phyloP scores from a whole-genome alignment of 192 early-diverging fungal genomes.

The Pilaira anomala region DNA sequence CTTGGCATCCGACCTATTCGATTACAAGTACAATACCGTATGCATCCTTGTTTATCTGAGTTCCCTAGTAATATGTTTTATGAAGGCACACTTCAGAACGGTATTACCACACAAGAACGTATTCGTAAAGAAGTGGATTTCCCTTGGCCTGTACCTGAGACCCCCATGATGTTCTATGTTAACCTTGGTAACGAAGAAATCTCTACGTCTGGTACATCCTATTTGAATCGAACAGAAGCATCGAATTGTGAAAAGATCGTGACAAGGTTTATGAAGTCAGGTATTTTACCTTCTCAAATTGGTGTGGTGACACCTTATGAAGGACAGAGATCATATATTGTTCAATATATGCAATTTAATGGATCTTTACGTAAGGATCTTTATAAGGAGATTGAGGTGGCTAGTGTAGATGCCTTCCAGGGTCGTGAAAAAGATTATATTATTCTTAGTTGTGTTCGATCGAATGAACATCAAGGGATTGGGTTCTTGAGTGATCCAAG shows the following conservation, averaged over 20 bases:
- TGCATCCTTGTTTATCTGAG: conserved; percentile 98
- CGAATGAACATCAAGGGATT: conserved; percentile 97
- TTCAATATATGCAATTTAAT: conserved; percentile 92
- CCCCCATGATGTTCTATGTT: conserved; percentile 92
- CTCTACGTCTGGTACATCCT: conserved; percentile 94
- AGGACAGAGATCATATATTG: conserved; percentile 94
- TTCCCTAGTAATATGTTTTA: conserved; percentile 99
- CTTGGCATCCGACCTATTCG: conserved; percentile 91
- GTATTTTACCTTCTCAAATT: conserved; percentile 84
- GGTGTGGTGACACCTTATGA: conserved; percentile 99
- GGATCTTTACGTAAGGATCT: conserved; percentile 88
- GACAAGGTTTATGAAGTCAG: conserved; percentile 87
- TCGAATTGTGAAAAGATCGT: conserved; percentile 97
- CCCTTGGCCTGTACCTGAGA: conserved; percentile 93
- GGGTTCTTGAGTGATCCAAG: conserved; percentile 90
- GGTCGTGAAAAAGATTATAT: conserved; percentile 99
- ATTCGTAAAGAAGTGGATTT: conserved; percentile 85
- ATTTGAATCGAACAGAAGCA: conserved; percentile 96
- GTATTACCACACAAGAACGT: conserved; percentile 90
- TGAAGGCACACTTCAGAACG: conserved; percentile 96
- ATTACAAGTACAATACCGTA: conserved; percentile 97
- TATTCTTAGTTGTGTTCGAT: conserved; percentile 94
- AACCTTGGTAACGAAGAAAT: conserved; percentile 97
- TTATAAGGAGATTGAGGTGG: conserved; percentile 99
- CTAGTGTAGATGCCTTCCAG: conserved; percentile 98